Evolutionary conservation across 257 asterid species (phyloP), one percentile per base, ranked within the genome.

Genomic region (Salvia rosmarinus): DNA sequence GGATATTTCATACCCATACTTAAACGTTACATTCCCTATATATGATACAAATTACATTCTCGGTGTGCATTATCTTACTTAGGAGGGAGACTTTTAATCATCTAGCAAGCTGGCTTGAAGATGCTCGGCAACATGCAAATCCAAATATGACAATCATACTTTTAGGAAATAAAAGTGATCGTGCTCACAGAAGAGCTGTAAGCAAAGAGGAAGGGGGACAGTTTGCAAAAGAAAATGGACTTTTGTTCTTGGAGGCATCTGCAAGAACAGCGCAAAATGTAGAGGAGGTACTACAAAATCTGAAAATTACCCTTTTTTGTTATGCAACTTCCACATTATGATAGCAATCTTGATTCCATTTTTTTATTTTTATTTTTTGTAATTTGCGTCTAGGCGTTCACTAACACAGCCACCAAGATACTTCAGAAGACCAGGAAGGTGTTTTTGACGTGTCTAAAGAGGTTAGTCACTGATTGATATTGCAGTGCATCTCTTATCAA

Each of bases 171-270:
- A 90, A 90, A 79, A 86, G 88, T 76, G 95, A 90, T 77, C 90
- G 86, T 58, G 84, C 87, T 20, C 93, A 85, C 59, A 74, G 93
- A 72, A 85, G 95, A 74, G 95, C 93, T 73, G 92, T 88, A 32
- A 88, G 88, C 75, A 90, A 83, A 75, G 96, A 88, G 83, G 95
- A 90, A 68, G 96, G 93, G n/a, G 96, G 88, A 51, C 95, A 88
- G 55, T 90, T 90, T 83, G 95, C 95, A 44, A 86, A 86, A 78
- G 90, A 89, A 77, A 82, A 89, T 56, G 95, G 95, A 44, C 92
- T 89, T 68, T 62, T 85, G 49, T 89, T 89, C 79, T 13, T 89
- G 76, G 96, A 87, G 76, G 89, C 88, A 14, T 89, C 92, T 68
- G 95, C 96, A 47, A 88, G 92, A 83, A 88, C 96, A 46, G 89